A percentile compares a stretch with the other conserved stretches of the same genome.
Conservation (phyloP, 176 grass and related monocot genomes). For the Alopecurus myosuroides region DNA sequence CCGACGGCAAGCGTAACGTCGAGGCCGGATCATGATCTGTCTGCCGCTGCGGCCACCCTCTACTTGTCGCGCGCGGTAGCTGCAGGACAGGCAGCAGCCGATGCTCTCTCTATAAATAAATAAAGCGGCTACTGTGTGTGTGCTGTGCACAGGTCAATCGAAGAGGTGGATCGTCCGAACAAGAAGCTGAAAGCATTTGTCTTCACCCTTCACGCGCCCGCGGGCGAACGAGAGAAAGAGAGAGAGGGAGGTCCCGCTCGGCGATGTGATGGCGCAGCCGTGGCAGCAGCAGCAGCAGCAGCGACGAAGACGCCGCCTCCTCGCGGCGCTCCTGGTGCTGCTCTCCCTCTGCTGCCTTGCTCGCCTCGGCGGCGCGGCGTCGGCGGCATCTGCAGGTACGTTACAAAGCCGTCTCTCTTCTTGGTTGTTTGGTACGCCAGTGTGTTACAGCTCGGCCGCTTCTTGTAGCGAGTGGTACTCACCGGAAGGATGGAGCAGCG, state of each 20-base stretch:
- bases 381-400: conserved; percentile 8
- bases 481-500: neutral
- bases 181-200: neutral
- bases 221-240: neutral
- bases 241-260: neutral
- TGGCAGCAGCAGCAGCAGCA: neutral
- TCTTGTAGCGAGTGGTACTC: neutral
- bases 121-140: neutral
- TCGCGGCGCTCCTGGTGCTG: conserved; percentile 8
- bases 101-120: neutral
- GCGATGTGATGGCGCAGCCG: conserved; percentile 29
- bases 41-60: neutral
- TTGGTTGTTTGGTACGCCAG: neutral
- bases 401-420: neutral
- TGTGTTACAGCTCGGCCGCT: neutral
- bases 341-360: conserved; percentile 25
- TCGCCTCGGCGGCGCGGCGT: conserved; percentile 1
- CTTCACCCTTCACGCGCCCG: neutral
- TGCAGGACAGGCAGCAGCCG: neutral
- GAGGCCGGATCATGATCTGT: neutral
- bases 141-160: conserved; percentile 22
- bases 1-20: no score
- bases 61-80: neutral
- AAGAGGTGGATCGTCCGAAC: neutral
- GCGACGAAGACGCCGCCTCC: neutral